Evolutionary conservation across 805 yeast species (phyloP).

Genomic region (Kluyveromyces dobzhanskii): DNA sequence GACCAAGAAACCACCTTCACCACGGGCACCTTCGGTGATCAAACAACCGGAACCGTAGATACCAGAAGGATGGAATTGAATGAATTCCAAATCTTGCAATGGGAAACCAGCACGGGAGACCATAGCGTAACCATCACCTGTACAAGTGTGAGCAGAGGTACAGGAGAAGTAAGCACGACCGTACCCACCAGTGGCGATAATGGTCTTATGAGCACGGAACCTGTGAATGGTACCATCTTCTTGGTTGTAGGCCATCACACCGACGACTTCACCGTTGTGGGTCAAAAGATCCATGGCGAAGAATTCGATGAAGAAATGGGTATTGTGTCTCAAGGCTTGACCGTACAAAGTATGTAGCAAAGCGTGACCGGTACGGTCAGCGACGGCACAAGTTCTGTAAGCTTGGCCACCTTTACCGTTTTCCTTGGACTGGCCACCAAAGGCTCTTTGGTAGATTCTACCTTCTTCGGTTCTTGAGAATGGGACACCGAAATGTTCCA

Average conservation of each 20-base stretch:
- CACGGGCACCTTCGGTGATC: conserved; percentile 99
- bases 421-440: conserved; percentile 95
- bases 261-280: conserved; percentile 94
- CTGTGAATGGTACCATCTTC: conserved; percentile 98
- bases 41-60: conserved; percentile 98
- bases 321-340: conserved; percentile 92
- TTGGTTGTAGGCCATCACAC: conserved; percentile 95
- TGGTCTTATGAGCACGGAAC: conserved; percentile 93
- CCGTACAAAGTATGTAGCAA: conserved; percentile 92
- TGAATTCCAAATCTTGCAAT: conserved; percentile 92
- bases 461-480: conserved; percentile 96
- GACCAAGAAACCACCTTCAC: conserved; percentile 97
- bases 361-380: conserved; percentile 98
- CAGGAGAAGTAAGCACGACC: conserved; percentile 98
- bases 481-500: conserved; percentile 98
- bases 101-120: conserved; percentile 98
- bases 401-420: conserved; percentile 99
- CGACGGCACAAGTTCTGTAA: conserved; percentile 98
- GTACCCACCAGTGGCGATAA: conserved; percentile 97
- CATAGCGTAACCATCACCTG: conserved; percentile 99
- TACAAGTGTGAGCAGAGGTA: conserved; percentile 98
- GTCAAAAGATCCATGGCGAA: conserved; percentile 90
- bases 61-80: conserved; percentile 99
- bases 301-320: conserved; percentile 96
- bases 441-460: conserved; percentile 95